Evolutionary conservation across 78 protist genomes (phyloP).

Genomic region (Dictyostelium firmibasis): DNA sequence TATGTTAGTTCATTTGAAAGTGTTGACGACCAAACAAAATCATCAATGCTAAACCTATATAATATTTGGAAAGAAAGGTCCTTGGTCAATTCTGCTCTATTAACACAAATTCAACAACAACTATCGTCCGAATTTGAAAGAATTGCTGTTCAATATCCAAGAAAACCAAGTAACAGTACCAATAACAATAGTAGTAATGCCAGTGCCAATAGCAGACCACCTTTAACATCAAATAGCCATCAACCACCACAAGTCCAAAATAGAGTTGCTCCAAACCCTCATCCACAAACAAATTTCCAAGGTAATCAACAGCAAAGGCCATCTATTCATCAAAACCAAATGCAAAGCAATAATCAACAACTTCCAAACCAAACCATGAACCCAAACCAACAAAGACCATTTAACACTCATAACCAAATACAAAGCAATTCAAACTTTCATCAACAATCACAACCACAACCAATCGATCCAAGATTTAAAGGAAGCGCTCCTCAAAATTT

Average conservation of each 20-base stretch:
- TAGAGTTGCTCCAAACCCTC: not conserved
- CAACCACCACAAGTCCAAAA: not conserved
- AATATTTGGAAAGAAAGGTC: constrained; percentile 25
- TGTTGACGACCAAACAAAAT: constrained; percentile 10
- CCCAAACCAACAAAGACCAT: not conserved
- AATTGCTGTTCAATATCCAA: not conserved
- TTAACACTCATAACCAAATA: not conserved
- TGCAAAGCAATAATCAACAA: too few species aligned
- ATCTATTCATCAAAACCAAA: not conserved
- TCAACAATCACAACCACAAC: not conserved
- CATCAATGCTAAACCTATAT: not conserved
- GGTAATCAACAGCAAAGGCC: not conserved
- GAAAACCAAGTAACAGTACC: not conserved
- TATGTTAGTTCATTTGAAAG: not conserved
- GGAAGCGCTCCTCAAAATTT: constrained; percentile 43
- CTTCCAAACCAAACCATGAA: not conserved
- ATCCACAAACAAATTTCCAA: not conserved
- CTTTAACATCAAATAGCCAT: not conserved
- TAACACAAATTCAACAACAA: not conserved
- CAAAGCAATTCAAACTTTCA: not conserved
- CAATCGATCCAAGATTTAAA: constrained; percentile 18
- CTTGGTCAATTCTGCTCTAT: not conserved
- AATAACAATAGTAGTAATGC: not conserved
- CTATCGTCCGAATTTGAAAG: constrained; percentile 5
- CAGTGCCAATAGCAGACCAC: not conserved